Evolutionary conservation across 2,329 filamentous ascomycete species (phyloP).

Genomic region (Cryphonectria nitschkei): DNA sequence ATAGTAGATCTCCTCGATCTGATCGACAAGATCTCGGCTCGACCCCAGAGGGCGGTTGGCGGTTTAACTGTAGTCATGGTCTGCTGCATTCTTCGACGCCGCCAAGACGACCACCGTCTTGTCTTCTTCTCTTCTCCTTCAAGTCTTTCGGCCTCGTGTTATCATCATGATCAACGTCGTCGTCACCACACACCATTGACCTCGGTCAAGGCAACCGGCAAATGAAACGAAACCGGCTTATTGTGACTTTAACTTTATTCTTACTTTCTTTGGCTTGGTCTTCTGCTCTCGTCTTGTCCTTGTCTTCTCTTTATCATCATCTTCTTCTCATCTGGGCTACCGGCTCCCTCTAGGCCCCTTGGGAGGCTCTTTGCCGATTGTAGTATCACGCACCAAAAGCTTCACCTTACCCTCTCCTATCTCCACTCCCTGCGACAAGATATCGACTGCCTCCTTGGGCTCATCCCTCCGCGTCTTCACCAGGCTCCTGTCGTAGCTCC

Average conservation of each 20-base stretch:
- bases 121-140: not conserved
- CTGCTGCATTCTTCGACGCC: not conserved
- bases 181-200: too few relatives aligned
- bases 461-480: slow-evolving; percentile 50
- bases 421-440: slow-evolving; percentile 68
- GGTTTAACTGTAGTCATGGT: too few relatives aligned
- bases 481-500: slow-evolving; percentile 68
- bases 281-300: not conserved
- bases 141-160: too few relatives aligned
- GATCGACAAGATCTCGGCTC: not conserved
- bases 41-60: too few relatives aligned
- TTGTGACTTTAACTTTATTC: slow-evolving; percentile 31
- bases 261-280: slow-evolving; percentile 19
- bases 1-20: not conserved
- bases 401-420: slow-evolving; percentile 70
- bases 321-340: slow-evolving; percentile 19
- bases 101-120: not conserved
- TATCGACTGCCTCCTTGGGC: slow-evolving; percentile 53
- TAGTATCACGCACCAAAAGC: slow-evolving; percentile 61
- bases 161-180: too few relatives aligned
- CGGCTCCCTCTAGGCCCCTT: slow-evolving; percentile 52
- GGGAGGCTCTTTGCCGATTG: slow-evolving; percentile 49
- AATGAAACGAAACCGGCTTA: not conserved
- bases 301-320: slow-evolving; percentile 1
- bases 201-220: too few relatives aligned